These are phyloP conservation scores for Chytriomyces sp. DNA, from an alignment of 192 early-diverging fungal genomes.

Conservation along the genomic window DNA sequence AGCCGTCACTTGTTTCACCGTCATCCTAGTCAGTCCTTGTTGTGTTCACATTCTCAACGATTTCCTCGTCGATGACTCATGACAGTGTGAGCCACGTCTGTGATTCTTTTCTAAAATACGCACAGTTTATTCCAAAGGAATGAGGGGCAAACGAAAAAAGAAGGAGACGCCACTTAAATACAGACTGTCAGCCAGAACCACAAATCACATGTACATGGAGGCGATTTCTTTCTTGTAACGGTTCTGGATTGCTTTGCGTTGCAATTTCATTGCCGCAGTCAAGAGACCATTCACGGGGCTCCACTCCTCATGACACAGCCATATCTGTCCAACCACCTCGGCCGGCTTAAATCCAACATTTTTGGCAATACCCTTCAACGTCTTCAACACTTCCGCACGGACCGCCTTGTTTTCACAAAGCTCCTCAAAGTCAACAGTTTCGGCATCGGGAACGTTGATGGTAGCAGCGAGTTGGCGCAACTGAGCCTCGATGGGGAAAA, in stretches of 20 bases:
- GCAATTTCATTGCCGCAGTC: conserved; percentile 92
- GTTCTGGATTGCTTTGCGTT: conserved; percentile 76
- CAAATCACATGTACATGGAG: conserved; percentile 48
- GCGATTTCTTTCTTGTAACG: conserved; percentile 65
- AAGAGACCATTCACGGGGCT: conserved; percentile 80
- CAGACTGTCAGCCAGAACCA: no score
- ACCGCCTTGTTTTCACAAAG: conserved; percentile 33
- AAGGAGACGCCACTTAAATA: no score
- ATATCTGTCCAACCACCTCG: conserved; percentile 70
- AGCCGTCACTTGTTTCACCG: no score
- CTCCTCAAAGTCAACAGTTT: conserved; percentile 48
- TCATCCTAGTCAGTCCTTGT: no score
- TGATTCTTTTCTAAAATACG: no score
- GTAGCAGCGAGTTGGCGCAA: conserved; percentile 52
- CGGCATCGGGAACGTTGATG: conserved; percentile 14
- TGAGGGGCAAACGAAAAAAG: no score
- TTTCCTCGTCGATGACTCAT: no score
- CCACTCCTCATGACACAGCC: conserved; percentile 79
- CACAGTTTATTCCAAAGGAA: no score
- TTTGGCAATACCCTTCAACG: conserved; percentile 62
- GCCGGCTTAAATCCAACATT: conserved; percentile 64
- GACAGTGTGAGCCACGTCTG: no score
- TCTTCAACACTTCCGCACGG: conserved; percentile 50
- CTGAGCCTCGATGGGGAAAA: conserved; percentile 65
- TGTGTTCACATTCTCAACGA: no score